Evolutionary conservation across 1,139 yeast genomes (phyloP).

Genomic region (Saccharomyces hybrid): DNA sequence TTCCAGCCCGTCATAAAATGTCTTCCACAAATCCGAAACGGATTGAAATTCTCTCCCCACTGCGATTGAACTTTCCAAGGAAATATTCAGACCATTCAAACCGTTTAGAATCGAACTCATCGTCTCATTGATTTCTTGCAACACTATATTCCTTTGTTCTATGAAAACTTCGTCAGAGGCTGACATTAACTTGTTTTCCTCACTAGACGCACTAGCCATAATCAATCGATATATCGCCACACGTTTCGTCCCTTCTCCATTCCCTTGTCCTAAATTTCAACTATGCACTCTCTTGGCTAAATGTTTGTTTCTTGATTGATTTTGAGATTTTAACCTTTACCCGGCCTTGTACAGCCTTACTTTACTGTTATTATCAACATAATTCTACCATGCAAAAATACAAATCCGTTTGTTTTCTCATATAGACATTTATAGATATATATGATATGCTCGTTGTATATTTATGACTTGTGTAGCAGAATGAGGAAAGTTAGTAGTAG

Average conservation of each 20-base stretch:
- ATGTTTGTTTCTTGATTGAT: neutral
- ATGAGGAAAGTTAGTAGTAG: neutral
- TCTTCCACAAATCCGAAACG: conserved; percentile 44
- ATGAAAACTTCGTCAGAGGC: conserved; percentile 21
- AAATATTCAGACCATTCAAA: conserved; percentile 42
- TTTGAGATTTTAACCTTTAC: neutral
- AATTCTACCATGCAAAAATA: too few relatives aligned
- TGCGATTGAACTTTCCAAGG: conserved; percentile 43
- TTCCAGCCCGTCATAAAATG: conserved; percentile 39
- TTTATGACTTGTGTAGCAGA: neutral
- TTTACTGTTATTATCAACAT: too few relatives aligned
- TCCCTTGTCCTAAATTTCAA: neutral
- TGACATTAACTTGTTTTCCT: neutral
- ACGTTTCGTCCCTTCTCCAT: neutral
- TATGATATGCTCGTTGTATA: neutral
- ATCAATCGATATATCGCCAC: neutral
- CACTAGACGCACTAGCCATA: neutral
- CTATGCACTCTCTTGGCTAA: neutral
- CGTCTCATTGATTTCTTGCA: conserved; percentile 31
- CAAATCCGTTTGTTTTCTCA: neutral
- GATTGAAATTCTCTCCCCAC: conserved; percentile 50
- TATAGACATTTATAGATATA: neutral
- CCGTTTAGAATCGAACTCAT: conserved; percentile 46
- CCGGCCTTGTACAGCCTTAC: neutral
- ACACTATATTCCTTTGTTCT: conserved; percentile 26